These are phyloP conservation scores for Metschnikowia continentalis DNA, from an alignment of 805 yeast genomes.

Conservation along the genomic window DNA sequence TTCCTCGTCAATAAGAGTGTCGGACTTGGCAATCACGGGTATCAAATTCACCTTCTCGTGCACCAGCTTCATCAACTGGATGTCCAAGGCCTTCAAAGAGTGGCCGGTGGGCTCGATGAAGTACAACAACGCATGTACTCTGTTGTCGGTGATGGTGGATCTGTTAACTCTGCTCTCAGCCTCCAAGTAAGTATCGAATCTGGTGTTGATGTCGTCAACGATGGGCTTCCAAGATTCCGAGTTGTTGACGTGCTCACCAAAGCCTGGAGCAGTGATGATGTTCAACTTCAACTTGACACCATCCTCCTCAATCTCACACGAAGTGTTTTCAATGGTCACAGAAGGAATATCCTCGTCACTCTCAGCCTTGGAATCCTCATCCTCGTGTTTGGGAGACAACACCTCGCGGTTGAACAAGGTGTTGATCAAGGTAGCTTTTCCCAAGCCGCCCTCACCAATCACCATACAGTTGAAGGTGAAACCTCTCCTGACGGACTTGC, in stretches of 20 bases:
- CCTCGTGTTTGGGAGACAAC: constrained; percentile 15
- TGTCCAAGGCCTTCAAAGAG: constrained; percentile 81
- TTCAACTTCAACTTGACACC: constrained; percentile 84
- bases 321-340: constrained; percentile 26
- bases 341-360: constrained; percentile 13
- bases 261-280: constrained; percentile 88
- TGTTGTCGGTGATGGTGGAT: constrained; percentile 64
- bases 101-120: constrained; percentile 98
- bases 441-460: constrained; percentile 89
- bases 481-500: constrained; percentile 66
- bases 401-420: constrained; percentile 64
- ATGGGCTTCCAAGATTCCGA: constrained; percentile 80
- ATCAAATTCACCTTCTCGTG: constrained; percentile 90
- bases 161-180: constrained; percentile 82
- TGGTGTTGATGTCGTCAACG: constrained; percentile 77
- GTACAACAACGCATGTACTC: constrained; percentile 90
- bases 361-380: constrained; percentile 7
- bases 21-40: constrained; percentile 93
- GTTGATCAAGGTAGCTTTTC: constrained; percentile 87
- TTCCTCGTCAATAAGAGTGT: constrained; percentile 87
- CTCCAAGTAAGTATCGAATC: constrained; percentile 87
- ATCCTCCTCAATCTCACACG: constrained; percentile 68
- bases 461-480: constrained; percentile 85
- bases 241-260: constrained; percentile 85
- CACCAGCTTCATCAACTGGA: constrained; percentile 79